Evolutionary conservation across 305 asterid species (phyloP), one percentile per base, ranked within the genome.

Genomic region (Solanum hybrid): DNA sequence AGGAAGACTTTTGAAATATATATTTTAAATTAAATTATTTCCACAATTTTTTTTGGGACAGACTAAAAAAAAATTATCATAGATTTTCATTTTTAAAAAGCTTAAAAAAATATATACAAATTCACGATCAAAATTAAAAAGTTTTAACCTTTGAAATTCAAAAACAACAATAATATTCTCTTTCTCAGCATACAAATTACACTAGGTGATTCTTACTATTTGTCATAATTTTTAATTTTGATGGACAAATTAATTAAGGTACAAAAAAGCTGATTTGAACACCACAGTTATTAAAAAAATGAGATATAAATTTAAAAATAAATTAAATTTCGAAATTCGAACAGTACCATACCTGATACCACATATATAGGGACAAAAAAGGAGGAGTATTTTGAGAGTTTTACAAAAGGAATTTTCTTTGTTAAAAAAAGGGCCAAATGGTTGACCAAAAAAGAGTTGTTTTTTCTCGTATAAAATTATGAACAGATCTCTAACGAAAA

Each of bases 261-360:
- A 0, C 10, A 10, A 0, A 6, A 56, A 56, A 17, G 0, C 0
- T 56, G 5, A 56, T 17, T 17, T 0, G 1, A 7, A 17, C 10
- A 0, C 10, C 4, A 1, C 1, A 56, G 0, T 17, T 16, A 56
- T 56, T 0, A 6, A 3, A 6, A 51, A 56, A 56, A 2, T 16
- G 2, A 56, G 24, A 56, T 17, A 3, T 56, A 56, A 56, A 17
- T 17, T 56, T 17, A 2, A 56, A 56, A 56, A 6, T 29, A 29
- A 29, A 29, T 29, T 29, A 29, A 29, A 29, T 29, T 3, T 29
- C 31, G 31, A 29, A 29, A 29, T 29, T 29, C 31, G 31, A 29
- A 29, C 31, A 29, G 31, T 29, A 29, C 31, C 34, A 5, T 13
- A 69, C 14, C 64, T 5, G 4, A 51, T 51, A 51, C 69, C 66